Base-by-base conservation (phyloP, 2,329 filamentous ascomycete genomes). In the Bipolaris cookei region DNA sequence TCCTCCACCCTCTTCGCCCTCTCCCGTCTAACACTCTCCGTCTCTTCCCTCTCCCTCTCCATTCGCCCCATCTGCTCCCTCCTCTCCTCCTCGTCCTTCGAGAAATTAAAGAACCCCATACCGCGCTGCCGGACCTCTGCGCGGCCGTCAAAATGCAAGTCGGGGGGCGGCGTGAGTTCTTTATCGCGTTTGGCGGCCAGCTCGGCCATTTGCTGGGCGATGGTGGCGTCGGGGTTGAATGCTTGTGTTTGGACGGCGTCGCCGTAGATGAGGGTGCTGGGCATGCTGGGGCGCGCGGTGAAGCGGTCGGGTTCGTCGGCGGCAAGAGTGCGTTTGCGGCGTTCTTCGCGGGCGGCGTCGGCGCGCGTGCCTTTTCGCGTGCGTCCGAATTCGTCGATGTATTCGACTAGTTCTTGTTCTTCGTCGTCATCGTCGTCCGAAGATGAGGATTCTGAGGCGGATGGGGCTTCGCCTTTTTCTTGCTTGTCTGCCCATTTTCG, bases 351-450 rank as follows among this genome's bases (percentile, higher is more conserved):
- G 38, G 86, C 84, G 14, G 85, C 87, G 61, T 95, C 86, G 4
- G 87, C 84, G 45, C 84, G 84, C 0, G 91, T 94, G 16, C 89
- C 90, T 41, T 80, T 86, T 3, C 93, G 83, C 13, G 88, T 84
- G n/a, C 95, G 88, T 2, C 95, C 95, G 72, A 96, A 97, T 70
- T 98, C 95, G 76, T 99, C 95, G 50, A 89, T 84, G 73, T 91
- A 96, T 65, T 97, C 93, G 4, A 98, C 80, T n/a, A 90, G 76
- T 51, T 92, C 89, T 23, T 83, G 80, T 42, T 81, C 76, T n/a
- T 61, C 63, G 18, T 58, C 63, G 14, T 66, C 61, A 2, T 67
- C 70, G 2, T 78, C 70, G 2, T 78, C 78, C 1, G 73, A 72
- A 13, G 59, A 72, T 42, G 63, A 76, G 13, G 80, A 79, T 1